Evolutionary conservation across 2,329 filamentous ascomycete genomes (phyloP).

Genomic region (Periglandula ipomoeae): DNA sequence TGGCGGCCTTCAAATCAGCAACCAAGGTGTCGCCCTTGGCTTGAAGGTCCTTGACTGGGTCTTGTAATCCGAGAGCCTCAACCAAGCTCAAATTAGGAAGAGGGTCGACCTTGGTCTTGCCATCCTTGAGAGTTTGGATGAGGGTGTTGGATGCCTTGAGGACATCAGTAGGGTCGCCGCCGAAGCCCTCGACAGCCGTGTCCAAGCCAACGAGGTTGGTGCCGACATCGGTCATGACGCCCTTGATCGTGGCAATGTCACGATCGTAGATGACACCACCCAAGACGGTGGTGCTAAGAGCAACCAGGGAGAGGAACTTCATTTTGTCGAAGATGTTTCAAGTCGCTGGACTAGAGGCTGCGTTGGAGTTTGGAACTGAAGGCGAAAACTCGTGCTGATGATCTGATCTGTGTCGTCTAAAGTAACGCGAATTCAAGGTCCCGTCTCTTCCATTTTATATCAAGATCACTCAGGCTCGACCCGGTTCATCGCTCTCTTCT

Average conservation of each 20-base stretch:
- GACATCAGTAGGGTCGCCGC: conserved; percentile 11
- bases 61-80: conserved; percentile 10
- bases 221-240: conserved; percentile 8
- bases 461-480: too few species aligned
- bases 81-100: conserved; percentile 5
- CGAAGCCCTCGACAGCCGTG: conserved; percentile 15
- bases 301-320: too few species aligned
- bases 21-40: conserved; percentile 14
- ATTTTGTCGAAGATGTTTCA: too few species aligned
- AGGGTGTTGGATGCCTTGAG: conserved; percentile 13
- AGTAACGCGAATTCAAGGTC: too few species aligned
- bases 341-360: too few species aligned
- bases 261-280: not conserved
- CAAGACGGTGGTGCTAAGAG: too few species aligned
- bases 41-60: conserved; percentile 14
- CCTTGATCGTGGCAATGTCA: conserved; percentile 8
- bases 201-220: conserved; percentile 11
- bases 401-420: too few species aligned
- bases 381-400: too few species aligned
- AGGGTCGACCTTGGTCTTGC: conserved; percentile 10
- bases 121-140: conserved; percentile 11
- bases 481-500: too few species aligned
- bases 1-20: conserved; percentile 16
- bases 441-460: too few species aligned
- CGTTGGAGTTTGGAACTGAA: too few species aligned